Percentiles rank a stretch among this genome's conserved stretches.
Evolutionary conservation across 768 basidiomycete genomes (phyloP).

Genomic region (Xerocomellus chrysenteron): DNA sequence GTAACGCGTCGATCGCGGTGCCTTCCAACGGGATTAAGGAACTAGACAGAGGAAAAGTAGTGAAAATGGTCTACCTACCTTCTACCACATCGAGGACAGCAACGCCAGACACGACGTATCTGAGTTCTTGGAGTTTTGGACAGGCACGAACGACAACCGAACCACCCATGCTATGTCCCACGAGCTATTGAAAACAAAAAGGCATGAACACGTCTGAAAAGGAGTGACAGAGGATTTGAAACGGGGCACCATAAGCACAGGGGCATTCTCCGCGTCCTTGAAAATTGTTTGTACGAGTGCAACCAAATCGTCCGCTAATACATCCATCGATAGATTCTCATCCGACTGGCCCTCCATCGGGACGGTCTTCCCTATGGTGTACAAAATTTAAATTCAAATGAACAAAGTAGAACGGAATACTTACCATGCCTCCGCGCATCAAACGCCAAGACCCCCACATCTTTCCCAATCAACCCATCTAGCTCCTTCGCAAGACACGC

Average conservation of each 20-base stretch:
- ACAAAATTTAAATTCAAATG: neutral
- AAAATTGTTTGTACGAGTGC: slow-evolving; percentile 68
- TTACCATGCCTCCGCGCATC: slow-evolving; percentile 89
- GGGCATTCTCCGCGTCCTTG: slow-evolving; percentile 58
- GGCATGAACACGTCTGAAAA: neutral
- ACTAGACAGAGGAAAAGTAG: neutral
- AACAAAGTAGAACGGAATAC: slow-evolving; percentile 18
- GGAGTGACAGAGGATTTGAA: neutral
- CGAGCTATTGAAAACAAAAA: slow-evolving; percentile 47
- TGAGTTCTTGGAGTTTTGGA: slow-evolving; percentile 60
- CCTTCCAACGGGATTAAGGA: slow-evolving; percentile 43
- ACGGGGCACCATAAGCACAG: slow-evolving; percentile 63
- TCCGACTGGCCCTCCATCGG: slow-evolving; percentile 22
- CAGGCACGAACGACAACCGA: slow-evolving; percentile 78
- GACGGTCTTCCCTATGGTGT: slow-evolving; percentile 24
- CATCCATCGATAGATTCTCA: slow-evolving; percentile 59
- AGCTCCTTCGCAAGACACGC: slow-evolving; percentile 89
- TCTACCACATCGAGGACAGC: slow-evolving; percentile 88
- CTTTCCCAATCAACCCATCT: slow-evolving; percentile 53
- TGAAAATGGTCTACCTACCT: slow-evolving; percentile 43
- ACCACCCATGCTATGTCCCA: slow-evolving; percentile 98
- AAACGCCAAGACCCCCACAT: slow-evolving; percentile 76
- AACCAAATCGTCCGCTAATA: slow-evolving; percentile 73
- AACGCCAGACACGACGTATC: slow-evolving; percentile 74
- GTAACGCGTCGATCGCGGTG: slow-evolving; percentile 89